Percentiles rank a stretch among this genome's conserved stretches.
Conservation (phyloP, 192 early-diverging fungal genomes). For the Coemansia sp. region DNA sequence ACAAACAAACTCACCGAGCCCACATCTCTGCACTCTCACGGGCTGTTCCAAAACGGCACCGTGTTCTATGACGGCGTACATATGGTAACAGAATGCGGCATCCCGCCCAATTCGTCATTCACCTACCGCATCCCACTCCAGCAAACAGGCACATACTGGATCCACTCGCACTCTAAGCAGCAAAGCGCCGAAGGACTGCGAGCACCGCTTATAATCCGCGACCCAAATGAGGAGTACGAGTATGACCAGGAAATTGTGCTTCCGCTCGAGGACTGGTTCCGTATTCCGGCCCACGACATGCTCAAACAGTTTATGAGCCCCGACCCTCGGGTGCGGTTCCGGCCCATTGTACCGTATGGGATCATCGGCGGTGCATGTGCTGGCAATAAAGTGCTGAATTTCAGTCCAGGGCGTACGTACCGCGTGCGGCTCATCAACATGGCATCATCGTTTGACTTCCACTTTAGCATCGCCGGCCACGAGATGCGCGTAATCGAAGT, state of each 20-base stretch:
- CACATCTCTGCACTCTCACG: conserved; percentile 72
- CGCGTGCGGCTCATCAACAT: conserved; percentile 77
- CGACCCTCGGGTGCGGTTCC: conserved; percentile 31
- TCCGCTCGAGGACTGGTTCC: conserved; percentile 73
- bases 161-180: conserved; percentile 65
- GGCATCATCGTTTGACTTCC: conserved; percentile 69
- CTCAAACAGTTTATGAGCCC: conserved; percentile 61
- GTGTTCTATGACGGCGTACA: conserved; percentile 67
- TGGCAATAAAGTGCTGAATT: conserved; percentile 52
- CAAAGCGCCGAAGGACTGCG: conserved; percentile 81
- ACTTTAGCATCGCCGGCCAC: conserved; percentile 78
- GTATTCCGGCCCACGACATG: conserved; percentile 56
- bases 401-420: conserved; percentile 76
- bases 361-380: conserved; percentile 59
- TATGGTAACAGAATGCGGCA: conserved; percentile 71
- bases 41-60: conserved; percentile 75
- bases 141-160: conserved; percentile 83
- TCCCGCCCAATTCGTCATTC: conserved; percentile 62
- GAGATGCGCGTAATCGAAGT: conserved; percentile 76
- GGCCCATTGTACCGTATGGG: conserved; percentile 28
- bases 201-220: conserved; percentile 62
- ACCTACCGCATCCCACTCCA: conserved; percentile 66
- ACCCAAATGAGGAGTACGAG: conserved; percentile 52
- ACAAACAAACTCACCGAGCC: conserved; percentile 60
- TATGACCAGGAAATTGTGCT: conserved; percentile 72